phyloP scores from a whole-genome alignment of 1,139 yeast genomes.

The Lodderomyces margitis region DNA sequence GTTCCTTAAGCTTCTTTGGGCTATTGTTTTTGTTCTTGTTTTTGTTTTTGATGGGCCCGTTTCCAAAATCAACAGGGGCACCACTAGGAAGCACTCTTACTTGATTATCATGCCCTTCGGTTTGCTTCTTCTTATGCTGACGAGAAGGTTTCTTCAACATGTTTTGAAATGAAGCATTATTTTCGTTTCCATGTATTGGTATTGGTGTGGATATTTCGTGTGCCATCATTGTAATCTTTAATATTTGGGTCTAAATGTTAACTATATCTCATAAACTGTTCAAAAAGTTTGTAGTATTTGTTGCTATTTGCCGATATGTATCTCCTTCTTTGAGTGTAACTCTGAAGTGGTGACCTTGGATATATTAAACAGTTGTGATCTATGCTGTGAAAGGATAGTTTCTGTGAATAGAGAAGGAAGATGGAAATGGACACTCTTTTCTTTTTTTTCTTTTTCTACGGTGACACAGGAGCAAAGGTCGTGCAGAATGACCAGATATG shows the following conservation, averaged over 20 bases:
- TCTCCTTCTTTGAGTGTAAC: too few relatives aligned
- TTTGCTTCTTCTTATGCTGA: conserved; percentile 1
- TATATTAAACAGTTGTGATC: background rate
- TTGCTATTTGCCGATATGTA: too few relatives aligned
- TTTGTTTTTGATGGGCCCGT: conserved; percentile 12
- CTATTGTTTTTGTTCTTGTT: conserved; percentile 8
- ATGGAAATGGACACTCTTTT: background rate
- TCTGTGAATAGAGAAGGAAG: background rate
- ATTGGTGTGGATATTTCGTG: conserved; percentile 32
- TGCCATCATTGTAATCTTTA: conserved; percentile 42
- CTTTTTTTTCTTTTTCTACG: background rate
- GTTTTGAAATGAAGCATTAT: conserved; percentile 1
- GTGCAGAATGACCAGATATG: background rate
- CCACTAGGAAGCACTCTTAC: conserved; percentile 43
- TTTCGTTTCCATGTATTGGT: conserved; percentile 13
- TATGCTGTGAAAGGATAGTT: background rate
- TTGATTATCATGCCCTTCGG: conserved; percentile 18
- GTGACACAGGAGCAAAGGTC: background rate
- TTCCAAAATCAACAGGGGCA: conserved; percentile 41
- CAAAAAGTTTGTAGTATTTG: too few relatives aligned
- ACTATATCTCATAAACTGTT: too few relatives aligned
- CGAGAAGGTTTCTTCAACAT: conserved; percentile 1
- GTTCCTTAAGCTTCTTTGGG: conserved; percentile 6
- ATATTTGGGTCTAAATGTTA: too few relatives aligned
- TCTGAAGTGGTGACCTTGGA: too few relatives aligned